Conservation (phyloP, 306 rosid species). For the Castanospermum australe region DNA sequence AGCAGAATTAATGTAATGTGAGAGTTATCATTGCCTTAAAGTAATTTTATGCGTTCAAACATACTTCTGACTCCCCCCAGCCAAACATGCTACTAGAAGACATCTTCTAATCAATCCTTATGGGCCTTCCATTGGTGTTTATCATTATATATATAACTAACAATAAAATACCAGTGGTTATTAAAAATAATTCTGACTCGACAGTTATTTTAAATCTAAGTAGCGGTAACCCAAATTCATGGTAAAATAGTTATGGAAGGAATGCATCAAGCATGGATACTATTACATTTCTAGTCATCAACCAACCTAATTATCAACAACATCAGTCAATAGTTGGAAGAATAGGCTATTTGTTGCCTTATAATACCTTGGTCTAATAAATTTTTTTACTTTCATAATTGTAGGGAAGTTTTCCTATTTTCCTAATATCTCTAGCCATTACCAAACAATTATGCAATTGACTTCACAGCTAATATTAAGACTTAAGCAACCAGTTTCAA, state of each 20-base stretch:
- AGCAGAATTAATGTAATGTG: not conserved
- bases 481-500: not conserved
- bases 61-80: not conserved
- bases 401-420: not conserved
- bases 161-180: not conserved
- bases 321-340: not conserved
- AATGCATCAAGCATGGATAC: not conserved
- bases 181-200: not conserved
- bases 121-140: not conserved
- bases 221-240: not conserved
- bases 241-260: not conserved
- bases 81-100: not conserved
- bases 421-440: not conserved
- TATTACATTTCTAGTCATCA: not conserved
- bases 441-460: not conserved
- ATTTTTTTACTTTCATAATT: not conserved
- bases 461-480: not conserved
- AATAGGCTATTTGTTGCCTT: not conserved
- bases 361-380: not conserved
- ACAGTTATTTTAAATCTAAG: not conserved
- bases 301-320: not conserved
- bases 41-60: not conserved
- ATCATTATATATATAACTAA: not conserved
- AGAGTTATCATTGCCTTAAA: not conserved
- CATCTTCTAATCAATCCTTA: not conserved